A percentile compares a stretch with the other conserved stretches of the same genome.
phyloP scores from a whole-genome alignment of 2,329 filamentous ascomycete species.

The Cryphonectria naterciae region DNA sequence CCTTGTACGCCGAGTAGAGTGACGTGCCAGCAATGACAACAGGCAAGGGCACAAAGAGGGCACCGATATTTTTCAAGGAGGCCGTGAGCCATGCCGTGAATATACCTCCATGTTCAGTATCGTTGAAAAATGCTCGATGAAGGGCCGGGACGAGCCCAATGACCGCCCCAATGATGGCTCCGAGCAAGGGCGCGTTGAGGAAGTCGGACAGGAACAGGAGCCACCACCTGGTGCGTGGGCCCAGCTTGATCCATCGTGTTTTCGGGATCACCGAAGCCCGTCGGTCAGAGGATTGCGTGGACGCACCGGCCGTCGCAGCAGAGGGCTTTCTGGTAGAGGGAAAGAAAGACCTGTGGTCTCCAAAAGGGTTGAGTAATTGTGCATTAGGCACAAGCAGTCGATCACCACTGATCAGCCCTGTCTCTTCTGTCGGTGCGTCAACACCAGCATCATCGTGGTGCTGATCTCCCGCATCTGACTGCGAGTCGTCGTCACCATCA shows the following conservation, averaged over 20 bases:
- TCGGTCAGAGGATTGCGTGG: background rate
- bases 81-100: constrained; percentile 69
- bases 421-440: constrained; percentile 45
- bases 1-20: constrained; percentile 57
- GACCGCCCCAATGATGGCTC: constrained; percentile 60
- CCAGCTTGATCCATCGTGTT: constrained; percentile 36
- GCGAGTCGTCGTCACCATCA: constrained; percentile 23
- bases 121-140: constrained; percentile 64
- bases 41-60: constrained; percentile 66
- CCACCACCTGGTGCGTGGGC: constrained; percentile 39
- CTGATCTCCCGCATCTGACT: constrained; percentile 24
- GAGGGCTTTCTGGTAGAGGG: constrained; percentile 33
- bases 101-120: constrained; percentile 61
- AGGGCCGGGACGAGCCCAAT: constrained; percentile 64
- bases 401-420: constrained; percentile 48
- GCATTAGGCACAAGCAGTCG: constrained; percentile 30
- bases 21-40: constrained; percentile 71
- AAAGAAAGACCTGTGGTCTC: constrained; percentile 35
- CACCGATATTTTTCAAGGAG: constrained; percentile 63
- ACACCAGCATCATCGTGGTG: constrained; percentile 33
- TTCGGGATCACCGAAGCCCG: constrained; percentile 36
- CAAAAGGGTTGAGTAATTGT: constrained; percentile 30
- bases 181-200: constrained; percentile 65
- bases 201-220: constrained; percentile 50
- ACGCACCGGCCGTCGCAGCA: background rate